Percentiles rank a stretch among this genome's conserved stretches.
Conservation (phyloP, 495 filamentous ascomycete genomes). For the Penicillium coprophilum region DNA sequence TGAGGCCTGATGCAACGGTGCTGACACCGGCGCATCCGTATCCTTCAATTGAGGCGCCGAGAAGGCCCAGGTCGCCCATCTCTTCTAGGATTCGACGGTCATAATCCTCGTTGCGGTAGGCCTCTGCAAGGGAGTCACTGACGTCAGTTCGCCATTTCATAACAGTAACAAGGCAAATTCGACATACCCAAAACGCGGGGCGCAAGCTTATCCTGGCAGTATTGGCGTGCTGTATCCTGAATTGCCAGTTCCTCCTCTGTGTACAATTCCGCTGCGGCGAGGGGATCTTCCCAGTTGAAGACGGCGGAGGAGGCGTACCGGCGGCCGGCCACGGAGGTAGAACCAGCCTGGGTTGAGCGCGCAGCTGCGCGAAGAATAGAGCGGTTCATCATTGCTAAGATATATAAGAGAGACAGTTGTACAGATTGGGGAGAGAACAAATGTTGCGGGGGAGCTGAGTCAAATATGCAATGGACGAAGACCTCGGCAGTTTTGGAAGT, state of each 20-base stretch:
- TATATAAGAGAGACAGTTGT: neutral
- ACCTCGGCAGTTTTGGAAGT: slow-evolving; percentile 28
- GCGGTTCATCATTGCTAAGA: slow-evolving; percentile 34
- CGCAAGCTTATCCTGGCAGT: slow-evolving; percentile 85
- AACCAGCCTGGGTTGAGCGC: slow-evolving; percentile 33
- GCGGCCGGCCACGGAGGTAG: slow-evolving; percentile 23
- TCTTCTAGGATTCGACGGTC: slow-evolving; percentile 85
- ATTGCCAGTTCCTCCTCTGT: slow-evolving; percentile 91
- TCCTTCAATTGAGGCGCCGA: slow-evolving; percentile 88
- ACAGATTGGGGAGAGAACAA: slow-evolving; percentile 9
- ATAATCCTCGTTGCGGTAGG: slow-evolving; percentile 91
- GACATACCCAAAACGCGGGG: slow-evolving; percentile 83
- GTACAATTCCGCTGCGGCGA: slow-evolving; percentile 67
- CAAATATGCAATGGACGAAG: slow-evolving; percentile 30
- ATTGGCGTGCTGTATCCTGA: slow-evolving; percentile 81
- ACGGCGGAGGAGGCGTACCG: slow-evolving; percentile 54
- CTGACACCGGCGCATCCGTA: slow-evolving; percentile 95
- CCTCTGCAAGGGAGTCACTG: slow-evolving; percentile 58
- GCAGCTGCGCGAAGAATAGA: slow-evolving; percentile 39
- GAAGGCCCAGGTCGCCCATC: slow-evolving; percentile 92
- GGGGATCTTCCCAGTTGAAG: slow-evolving; percentile 93
- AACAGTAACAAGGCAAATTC: neutral
- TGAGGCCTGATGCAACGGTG: slow-evolving; percentile 86
- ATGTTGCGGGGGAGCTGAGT: slow-evolving; percentile 30
- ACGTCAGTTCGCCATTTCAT: slow-evolving; percentile 5